These are phyloP conservation scores for Paramecium caudatum DNA, from an alignment of 73 alveolate genomes.

Conservation along the genomic window DNA sequence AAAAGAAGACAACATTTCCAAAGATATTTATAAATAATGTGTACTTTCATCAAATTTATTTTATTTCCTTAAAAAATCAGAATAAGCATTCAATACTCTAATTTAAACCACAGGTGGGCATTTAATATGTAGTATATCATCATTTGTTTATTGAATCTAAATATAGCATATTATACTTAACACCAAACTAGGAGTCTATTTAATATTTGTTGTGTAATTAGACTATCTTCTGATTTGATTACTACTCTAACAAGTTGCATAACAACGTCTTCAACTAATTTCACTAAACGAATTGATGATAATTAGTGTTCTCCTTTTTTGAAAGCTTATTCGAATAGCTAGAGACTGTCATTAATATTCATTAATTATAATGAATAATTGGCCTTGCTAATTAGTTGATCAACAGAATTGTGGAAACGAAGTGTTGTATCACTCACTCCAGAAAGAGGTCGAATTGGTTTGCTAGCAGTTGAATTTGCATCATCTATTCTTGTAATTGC, in stretches of 20 bases:
- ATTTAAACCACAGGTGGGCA: conserved; percentile 38
- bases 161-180: conserved; percentile 28
- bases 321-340: conserved; percentile 55
- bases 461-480: neutral
- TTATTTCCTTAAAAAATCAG: conserved; percentile 36
- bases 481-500: conserved; percentile 58
- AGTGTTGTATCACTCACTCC: conserved; percentile 40
- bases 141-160: conserved; percentile 60
- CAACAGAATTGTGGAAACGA: conserved; percentile 23
- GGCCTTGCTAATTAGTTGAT: conserved; percentile 49
- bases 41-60: conserved; percentile 46
- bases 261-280: conserved; percentile 60
- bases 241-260: neutral
- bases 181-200: conserved; percentile 55
- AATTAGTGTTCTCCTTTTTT: conserved; percentile 42
- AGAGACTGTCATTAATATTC: conserved; percentile 35
- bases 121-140: conserved; percentile 5
- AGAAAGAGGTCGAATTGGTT: conserved; percentile 46
- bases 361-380: conserved; percentile 49
- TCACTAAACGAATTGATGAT: conserved; percentile 19
- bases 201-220: conserved; percentile 26
- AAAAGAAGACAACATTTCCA: conserved; percentile 24
- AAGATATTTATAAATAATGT: conserved; percentile 2
- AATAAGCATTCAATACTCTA: conserved; percentile 34
- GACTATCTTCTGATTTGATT: conserved; percentile 24